A percentile compares a stretch with the other conserved stretches of the same genome.
These are phyloP conservation scores for Phoma sp. DNA, from an alignment of 2,329 filamentous ascomycete species.

Conservation along the genomic window DNA sequence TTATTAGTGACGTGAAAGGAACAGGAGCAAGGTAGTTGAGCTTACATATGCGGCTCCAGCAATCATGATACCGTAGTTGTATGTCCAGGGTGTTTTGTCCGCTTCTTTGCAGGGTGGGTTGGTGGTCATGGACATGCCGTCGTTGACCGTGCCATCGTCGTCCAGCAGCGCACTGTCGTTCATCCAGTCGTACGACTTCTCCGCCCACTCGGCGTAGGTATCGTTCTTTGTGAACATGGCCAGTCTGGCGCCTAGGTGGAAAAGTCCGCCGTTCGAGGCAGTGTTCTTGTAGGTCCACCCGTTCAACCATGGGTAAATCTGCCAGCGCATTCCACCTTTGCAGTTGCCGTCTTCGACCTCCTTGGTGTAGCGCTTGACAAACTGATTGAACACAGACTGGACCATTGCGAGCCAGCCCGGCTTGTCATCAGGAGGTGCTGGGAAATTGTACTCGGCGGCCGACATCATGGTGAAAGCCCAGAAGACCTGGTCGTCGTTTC, in stretches of 20 bases:
- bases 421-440: constrained; percentile 47
- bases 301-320: constrained; percentile 44
- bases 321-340: constrained; percentile 47
- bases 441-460: constrained; percentile 60
- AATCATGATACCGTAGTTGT: constrained; percentile 48
- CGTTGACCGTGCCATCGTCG: constrained; percentile 35
- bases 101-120: constrained; percentile 35
- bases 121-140: constrained; percentile 32
- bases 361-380: constrained; percentile 42
- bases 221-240: constrained; percentile 48
- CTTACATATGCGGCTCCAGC: constrained; percentile 42
- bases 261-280: constrained; percentile 48
- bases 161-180: constrained; percentile 33
- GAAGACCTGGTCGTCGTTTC: constrained; percentile 65
- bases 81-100: constrained; percentile 44
- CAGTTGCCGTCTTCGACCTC: constrained; percentile 34
- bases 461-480: constrained; percentile 65
- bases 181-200: constrained; percentile 47
- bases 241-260: constrained; percentile 47
- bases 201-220: constrained; percentile 46
- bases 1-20: constrained; percentile 7
- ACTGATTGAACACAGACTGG: constrained; percentile 49
- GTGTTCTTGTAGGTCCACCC: constrained; percentile 50
- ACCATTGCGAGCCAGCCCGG: constrained; percentile 55
- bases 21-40: too few species aligned